phyloP scores from a whole-genome alignment of 2,329 filamentous ascomycete genomes.

The Dothistroma pini region DNA sequence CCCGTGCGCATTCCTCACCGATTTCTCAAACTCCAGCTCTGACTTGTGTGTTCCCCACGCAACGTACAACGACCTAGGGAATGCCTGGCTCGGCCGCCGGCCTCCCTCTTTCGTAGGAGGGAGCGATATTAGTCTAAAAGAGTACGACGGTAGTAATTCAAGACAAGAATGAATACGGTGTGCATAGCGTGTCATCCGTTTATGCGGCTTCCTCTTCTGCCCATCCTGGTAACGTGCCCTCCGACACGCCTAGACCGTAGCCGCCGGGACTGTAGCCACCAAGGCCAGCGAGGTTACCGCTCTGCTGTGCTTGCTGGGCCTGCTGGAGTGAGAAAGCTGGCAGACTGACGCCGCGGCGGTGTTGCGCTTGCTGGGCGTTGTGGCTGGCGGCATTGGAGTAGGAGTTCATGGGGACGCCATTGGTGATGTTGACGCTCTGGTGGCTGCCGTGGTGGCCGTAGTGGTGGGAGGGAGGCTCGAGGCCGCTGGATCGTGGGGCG shows the following conservation, averaged over 20 bases:
- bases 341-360: conserved; percentile 83
- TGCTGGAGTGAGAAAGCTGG: conserved; percentile 63
- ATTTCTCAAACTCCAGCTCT: neutral
- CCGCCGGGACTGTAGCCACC: conserved; percentile 52
- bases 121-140: conserved; percentile 7
- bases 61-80: neutral
- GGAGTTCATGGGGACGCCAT: conserved; percentile 19
- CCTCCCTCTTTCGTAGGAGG: neutral
- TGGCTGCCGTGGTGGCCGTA: conserved; percentile 55
- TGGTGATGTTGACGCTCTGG: conserved; percentile 48
- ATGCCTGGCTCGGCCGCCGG: neutral
- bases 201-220: conserved; percentile 57
- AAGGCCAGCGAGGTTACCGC: conserved; percentile 55
- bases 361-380: conserved; percentile 43
- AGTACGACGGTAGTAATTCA: conserved; percentile 16
- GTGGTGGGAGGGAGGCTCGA: conserved; percentile 35
- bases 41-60: neutral
- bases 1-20: neutral
- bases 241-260: conserved; percentile 58
- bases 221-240: conserved; percentile 59
- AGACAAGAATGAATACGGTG: conserved; percentile 9
- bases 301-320: conserved; percentile 40
- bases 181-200: neutral
- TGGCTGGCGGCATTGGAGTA: conserved; percentile 47
- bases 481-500: conserved; percentile 27